Percentiles rank a stretch among this genome's conserved stretches.
Conservation (phyloP, 1,284 basidiomycete species). For the Apiotrichum gamsii region DNA sequence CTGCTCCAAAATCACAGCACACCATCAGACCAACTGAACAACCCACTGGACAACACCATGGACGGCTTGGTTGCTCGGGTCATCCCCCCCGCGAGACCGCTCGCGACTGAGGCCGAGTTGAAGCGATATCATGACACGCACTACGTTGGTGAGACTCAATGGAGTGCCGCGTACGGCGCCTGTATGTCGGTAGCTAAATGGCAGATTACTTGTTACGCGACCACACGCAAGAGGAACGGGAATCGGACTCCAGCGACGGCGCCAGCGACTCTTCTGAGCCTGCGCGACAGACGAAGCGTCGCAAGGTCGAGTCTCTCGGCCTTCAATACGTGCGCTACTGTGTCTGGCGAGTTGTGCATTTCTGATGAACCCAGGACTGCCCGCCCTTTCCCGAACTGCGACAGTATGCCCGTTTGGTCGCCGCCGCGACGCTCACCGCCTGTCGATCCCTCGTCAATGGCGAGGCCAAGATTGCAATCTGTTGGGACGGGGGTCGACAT, state of each 20-base stretch:
- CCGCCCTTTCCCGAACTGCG: slow-evolving; percentile 65
- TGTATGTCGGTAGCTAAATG: too few relatives aligned
- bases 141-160: slow-evolving; percentile 48
- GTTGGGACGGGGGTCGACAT: slow-evolving; percentile 70
- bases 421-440: slow-evolving; percentile 69
- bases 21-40: too few relatives aligned
- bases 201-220: slow-evolving; percentile 18
- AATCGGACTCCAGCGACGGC: background rate
- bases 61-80: too few relatives aligned
- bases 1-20: slow-evolving; percentile 52
- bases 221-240: background rate
- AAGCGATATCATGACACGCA: slow-evolving; percentile 45
- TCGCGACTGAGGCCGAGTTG: slow-evolving; percentile 38
- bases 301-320: slow-evolving; percentile 52
- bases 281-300: slow-evolving; percentile 12
- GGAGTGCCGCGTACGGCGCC: too few relatives aligned
- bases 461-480: slow-evolving; percentile 59
- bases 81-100: slow-evolving; percentile 22
- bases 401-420: slow-evolving; percentile 64
- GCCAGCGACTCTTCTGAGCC: background rate
- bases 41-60: background rate
- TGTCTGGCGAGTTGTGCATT: background rate
- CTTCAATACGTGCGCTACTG: slow-evolving; percentile 57
- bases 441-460: slow-evolving; percentile 57
- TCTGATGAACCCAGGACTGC: slow-evolving; percentile 59